Percentiles rank a stretch among this genome's conserved stretches.
These are phyloP conservation scores for Neurospora pannonica DNA, from an alignment of 495 filamentous ascomycete species.

Conservation along the genomic window DNA sequence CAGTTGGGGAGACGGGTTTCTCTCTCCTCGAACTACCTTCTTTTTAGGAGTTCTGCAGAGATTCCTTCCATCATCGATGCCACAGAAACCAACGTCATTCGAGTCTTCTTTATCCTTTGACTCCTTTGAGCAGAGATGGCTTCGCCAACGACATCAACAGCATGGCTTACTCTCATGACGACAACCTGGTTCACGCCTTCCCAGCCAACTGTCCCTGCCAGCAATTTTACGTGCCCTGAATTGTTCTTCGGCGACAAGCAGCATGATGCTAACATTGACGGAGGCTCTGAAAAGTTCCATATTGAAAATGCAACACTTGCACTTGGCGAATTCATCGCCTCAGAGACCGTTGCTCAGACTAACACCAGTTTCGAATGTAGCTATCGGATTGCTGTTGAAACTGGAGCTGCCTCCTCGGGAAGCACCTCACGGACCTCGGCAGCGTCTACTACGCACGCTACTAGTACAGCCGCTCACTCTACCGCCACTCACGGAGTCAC, in stretches of 20 bases:
- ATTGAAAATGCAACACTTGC: background rate
- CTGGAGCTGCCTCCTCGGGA: background rate
- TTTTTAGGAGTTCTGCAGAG: background rate
- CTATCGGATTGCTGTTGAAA: background rate
- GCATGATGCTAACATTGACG: background rate
- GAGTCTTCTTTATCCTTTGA: background rate
- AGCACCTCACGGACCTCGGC: background rate
- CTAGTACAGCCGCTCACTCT: background rate
- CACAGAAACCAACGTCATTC: background rate
- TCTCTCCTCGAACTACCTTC: background rate
- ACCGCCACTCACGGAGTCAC: background rate
- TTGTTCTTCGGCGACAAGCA: background rate
- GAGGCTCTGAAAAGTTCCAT: background rate
- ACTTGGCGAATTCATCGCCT: background rate
- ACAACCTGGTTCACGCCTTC: background rate
- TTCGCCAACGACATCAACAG: background rate
- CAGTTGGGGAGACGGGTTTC: background rate
- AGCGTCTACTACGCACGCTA: background rate
- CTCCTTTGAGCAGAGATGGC: background rate
- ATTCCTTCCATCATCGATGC: background rate
- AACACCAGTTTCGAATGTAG: background rate
- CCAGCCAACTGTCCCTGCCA: background rate
- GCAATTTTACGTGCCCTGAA: background rate
- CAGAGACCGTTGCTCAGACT: background rate
- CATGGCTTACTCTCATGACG: background rate